Evolutionary conservation across 805 yeast species (phyloP), one percentile per base, ranked within the genome.

Genomic region (Limtongozyma cylindracea): DNA sequence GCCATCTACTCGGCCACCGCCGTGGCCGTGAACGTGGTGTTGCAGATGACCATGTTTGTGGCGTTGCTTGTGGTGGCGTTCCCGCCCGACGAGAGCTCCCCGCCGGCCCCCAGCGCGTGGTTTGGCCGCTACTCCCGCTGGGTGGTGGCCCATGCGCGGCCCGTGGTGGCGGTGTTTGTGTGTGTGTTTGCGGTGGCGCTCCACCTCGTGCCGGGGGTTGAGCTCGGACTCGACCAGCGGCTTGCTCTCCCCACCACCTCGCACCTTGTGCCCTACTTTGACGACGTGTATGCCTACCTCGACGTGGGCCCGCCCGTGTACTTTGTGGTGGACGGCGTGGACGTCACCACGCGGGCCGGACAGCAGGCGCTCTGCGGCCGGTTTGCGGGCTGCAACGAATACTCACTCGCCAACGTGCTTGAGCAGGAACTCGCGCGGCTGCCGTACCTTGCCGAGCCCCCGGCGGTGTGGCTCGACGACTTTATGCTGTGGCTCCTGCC

Each of bases 401-500:
- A 49, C 32, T 84, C 95, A 0, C 38, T 84, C 19, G 65, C 72
- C 1, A 88, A 80, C 34, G 53, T 82, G 6, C 40, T 84, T 19
- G 92, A 80, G 32, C 82, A 78, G 39, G 98, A 84, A 37, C 58
- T 72, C 25, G 63, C 65, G 28, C 49, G 93, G 17, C 52, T 69
- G 0, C 70, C 84, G 2, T 68, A 72, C 3, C 55, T 84, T 16
- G 56, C 61, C 2, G 88, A 77, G 20, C 93, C 96, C 0, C 61
- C 77, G 2, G 69, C 94, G 1, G 72, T 73, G 31, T 84, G 96
- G 96, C 48, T 82, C 22, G 98, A 84, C 43, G 95, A 88, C 38
- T 84, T 64, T 35, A 52, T 84, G 28, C 56, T 68, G 17, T 84
- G 84, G 72, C 47, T 82, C 27, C 80, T 80, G 35, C 98, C 98